Conservation (phyloP, 352 stramenopile genomes). For the Pelagophyceae sp. region DNA sequence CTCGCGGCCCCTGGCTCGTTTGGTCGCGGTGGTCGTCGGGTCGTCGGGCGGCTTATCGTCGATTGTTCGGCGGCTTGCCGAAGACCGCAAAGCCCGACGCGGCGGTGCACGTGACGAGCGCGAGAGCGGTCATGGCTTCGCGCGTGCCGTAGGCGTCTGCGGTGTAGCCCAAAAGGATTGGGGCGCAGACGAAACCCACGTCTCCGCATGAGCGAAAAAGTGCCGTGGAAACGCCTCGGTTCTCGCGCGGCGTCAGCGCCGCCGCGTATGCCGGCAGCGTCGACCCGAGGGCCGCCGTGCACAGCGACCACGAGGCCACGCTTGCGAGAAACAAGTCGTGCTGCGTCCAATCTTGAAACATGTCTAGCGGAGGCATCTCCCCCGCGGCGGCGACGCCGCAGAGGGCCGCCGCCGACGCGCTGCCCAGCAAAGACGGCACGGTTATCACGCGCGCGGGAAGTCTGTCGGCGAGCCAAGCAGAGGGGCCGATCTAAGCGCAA, state of each 20-base stretch:
- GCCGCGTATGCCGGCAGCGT: constrained; percentile 12
- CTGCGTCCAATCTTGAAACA: background rate
- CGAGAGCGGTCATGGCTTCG: background rate
- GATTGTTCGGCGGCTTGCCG: too few relatives aligned
- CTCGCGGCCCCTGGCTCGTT: too few relatives aligned
- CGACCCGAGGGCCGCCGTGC: background rate
- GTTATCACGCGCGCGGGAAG: background rate
- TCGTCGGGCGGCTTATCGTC: too few relatives aligned
- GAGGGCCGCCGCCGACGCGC: too few relatives aligned
- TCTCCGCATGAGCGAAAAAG: background rate
- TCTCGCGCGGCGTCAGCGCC: background rate
- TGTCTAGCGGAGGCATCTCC: background rate
- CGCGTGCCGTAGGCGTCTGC: background rate
- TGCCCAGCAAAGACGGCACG: background rate
- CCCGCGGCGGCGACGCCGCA: background rate
- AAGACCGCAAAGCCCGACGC: background rate
- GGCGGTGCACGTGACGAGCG: background rate
- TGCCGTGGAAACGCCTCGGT: background rate
- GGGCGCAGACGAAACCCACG: constrained; percentile 8
- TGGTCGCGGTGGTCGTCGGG: too few relatives aligned
- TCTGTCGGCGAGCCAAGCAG: background rate
- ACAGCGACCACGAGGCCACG: background rate
- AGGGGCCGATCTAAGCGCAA: background rate
- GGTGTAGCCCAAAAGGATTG: background rate
- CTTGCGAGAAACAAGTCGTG: background rate